A percentile compares a stretch with the other conserved stretches of the same genome.
Conservation (phyloP, 352 stramenopile species). For the Peronospora tabacina region DNA sequence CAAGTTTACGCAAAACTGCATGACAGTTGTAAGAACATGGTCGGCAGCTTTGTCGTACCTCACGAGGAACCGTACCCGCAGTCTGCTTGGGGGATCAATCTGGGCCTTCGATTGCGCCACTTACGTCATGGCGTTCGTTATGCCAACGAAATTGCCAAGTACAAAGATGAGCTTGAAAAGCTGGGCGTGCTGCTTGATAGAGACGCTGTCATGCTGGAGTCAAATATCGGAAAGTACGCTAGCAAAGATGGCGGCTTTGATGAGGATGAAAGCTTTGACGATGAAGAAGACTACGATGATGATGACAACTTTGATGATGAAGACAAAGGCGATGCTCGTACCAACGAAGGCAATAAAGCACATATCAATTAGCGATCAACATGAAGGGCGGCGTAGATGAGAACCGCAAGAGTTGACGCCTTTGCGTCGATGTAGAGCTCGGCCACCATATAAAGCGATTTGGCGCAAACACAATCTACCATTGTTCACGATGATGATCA, state of each 20-base stretch:
- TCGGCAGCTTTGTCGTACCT: conserved; percentile 52
- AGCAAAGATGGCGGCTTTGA: conserved; percentile 2
- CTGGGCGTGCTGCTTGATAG: conserved; percentile 27
- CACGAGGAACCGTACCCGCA: conserved; percentile 44
- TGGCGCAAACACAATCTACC: not conserved
- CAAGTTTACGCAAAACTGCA: conserved; percentile 41
- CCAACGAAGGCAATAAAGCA: conserved; percentile 2
- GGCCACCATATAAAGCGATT: not conserved
- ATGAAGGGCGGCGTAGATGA: conserved; percentile 4
- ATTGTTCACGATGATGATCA: not conserved
- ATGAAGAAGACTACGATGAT: conserved; percentile 6
- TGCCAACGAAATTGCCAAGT: conserved; percentile 49
- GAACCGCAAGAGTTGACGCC: not conserved
- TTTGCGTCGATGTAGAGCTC: conserved; percentile 7
- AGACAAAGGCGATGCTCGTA: conserved; percentile 4
- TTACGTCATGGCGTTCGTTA: conserved; percentile 62
- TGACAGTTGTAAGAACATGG: conserved; percentile 49
- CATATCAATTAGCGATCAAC: conserved; percentile 17
- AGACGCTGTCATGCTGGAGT: conserved; percentile 5
- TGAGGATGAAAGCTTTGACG: conserved; percentile 8
- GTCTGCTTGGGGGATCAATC: conserved; percentile 58
- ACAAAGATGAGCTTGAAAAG: conserved; percentile 34
- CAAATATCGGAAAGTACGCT: conserved; percentile 1
- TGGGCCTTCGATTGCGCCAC: conserved; percentile 60
- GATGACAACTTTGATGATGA: not conserved